Conservation (phyloP, 805 yeast genomes). For the Kodamaea hsintzibuensis region DNA sequence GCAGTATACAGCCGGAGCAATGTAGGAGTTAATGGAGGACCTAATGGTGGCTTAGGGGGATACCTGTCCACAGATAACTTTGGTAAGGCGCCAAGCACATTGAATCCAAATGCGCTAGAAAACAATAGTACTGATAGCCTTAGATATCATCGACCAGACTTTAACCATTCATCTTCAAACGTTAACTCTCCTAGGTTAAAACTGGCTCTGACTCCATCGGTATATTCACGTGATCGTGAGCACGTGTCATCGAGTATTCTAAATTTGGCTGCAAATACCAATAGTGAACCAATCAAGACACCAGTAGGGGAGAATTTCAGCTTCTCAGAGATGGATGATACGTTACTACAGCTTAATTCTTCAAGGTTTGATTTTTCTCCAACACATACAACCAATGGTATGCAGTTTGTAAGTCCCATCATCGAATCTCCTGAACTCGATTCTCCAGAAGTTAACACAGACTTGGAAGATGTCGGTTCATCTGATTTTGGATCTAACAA, state of each 20-base stretch:
- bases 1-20: conserved; percentile 14
- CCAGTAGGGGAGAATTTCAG: conserved; percentile 2
- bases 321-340: conserved; percentile 23
- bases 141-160: not conserved
- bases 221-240: not conserved
- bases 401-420: conserved; percentile 18
- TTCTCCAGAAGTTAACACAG: conserved; percentile 7
- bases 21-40: not conserved
- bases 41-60: conserved; percentile 2
- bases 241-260: not conserved
- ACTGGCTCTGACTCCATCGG: not conserved
- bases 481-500: conserved; percentile 17
- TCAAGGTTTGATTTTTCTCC: conserved; percentile 16
- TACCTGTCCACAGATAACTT: conserved; percentile 4
- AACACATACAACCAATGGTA: conserved; percentile 1
- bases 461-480: conserved; percentile 15
- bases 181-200: not conserved
- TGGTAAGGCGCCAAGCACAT: not conserved
- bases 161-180: not conserved
- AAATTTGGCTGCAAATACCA: not conserved
- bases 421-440: conserved; percentile 15
- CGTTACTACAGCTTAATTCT: conserved; percentile 15
- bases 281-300: not conserved
- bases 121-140: not conserved
- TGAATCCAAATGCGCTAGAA: not conserved